These are phyloP conservation scores for Thamnidium elegans DNA, from an alignment of 192 early-diverging fungal species.

Conservation along the genomic window DNA sequence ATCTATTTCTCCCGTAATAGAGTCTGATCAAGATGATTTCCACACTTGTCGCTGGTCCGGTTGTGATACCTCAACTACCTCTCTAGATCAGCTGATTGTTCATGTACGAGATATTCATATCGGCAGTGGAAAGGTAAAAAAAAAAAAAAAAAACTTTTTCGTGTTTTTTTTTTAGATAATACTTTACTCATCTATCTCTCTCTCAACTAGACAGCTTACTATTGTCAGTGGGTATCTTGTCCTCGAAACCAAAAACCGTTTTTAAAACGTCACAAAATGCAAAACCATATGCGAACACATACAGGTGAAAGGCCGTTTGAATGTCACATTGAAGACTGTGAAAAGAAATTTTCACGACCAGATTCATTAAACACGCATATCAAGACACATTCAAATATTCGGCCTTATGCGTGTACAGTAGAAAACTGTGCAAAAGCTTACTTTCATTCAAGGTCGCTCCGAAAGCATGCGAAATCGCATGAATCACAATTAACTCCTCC, in stretches of 20 bases:
- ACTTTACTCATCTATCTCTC: no score
- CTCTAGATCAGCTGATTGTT: conserved; percentile 30
- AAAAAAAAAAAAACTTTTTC: no score
- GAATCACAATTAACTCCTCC: conserved; percentile 3
- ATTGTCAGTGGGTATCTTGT: conserved; percentile 45
- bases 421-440: conserved; percentile 55
- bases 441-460: conserved; percentile 56
- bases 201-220: conserved; percentile 39
- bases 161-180: no score
- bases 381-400: conserved; percentile 52
- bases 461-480: conserved; percentile 56
- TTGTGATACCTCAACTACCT: background rate
- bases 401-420: conserved; percentile 47
- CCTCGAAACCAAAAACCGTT: conserved; percentile 55
- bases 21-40: conserved; percentile 3
- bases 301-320: conserved; percentile 72
- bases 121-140: conserved; percentile 52
- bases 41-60: conserved; percentile 12
- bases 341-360: conserved; percentile 65
- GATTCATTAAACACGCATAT: conserved; percentile 68
- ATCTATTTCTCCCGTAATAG: no score
- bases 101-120: conserved; percentile 51
- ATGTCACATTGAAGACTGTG: conserved; percentile 59
- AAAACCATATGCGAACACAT: conserved; percentile 68
- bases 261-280: conserved; percentile 64